Base-by-base conservation (phyloP, 257 asterid species). In the Scutellaria barbata region DNA sequence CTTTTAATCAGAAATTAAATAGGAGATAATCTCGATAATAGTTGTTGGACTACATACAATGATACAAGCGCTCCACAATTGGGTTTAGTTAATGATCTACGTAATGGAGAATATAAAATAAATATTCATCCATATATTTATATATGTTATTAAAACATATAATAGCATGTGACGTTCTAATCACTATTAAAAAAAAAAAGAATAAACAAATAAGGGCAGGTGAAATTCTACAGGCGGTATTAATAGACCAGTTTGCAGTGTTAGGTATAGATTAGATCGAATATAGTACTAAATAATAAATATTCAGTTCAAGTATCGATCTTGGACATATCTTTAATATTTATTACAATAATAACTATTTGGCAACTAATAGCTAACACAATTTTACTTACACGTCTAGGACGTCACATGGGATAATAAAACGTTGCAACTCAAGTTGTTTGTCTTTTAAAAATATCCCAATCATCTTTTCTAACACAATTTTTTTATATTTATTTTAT, bases 111-210 rank as follows among this genome's bases (percentile, higher is more conserved):
- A 46, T 13, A 66, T 56, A 51, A 16, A 62, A 52, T 41, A 9
- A 57, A 66, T 9, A 74, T 30, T 59, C 56, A 14, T 64, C 46
- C 51, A 50, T 4, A 61, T 20, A 22, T 43, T 64, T 51, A 9
- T 30, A 30, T 2, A 30, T 1, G 35, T 3, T 30, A 33, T 59
- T 16, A 47, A 54, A 17, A 35, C 37, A 40, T 35, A 45, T 55
- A 74, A 61, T 72, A 61, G 74, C 79, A 76, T 63, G 84, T 80
- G 84, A 80, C 76, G 76, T 67, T 18, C 51, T 13, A 55, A 55
- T n/a, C 74, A 66, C 42, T 55, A 2, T 1, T 39, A 55, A 22
- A 61, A 13, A 18, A n/a, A 22, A 5, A 22, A 63, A 2, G 39
- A 30, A 12, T 5, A 56, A 55, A 48, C 18, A 51, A 51, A 51